Conservation (phyloP, 768 basidiomycete species). For the Tulasnella sp. region DNA sequence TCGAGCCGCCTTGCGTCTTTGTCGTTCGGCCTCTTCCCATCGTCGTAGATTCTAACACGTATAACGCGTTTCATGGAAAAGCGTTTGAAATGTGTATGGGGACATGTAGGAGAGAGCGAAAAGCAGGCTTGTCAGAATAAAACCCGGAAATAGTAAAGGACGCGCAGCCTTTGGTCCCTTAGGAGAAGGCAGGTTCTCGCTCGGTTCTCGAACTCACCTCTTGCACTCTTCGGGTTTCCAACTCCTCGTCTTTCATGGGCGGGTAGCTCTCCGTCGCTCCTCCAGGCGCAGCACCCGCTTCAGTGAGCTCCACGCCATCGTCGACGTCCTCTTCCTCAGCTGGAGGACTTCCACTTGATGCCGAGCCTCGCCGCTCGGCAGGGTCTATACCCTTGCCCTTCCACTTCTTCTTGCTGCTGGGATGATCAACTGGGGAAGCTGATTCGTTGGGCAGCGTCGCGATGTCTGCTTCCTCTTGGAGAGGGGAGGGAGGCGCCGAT, state of each 20-base stretch:
- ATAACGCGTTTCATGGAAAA: neutral
- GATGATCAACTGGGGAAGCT: neutral
- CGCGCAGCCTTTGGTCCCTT: neutral
- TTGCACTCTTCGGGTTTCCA: constrained; percentile 64
- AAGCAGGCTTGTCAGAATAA: neutral
- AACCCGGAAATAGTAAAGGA: neutral
- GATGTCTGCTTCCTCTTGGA: constrained; percentile 21
- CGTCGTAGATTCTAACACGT: constrained; percentile 58
- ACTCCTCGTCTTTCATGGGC: constrained; percentile 60
- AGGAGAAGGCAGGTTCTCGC: neutral
- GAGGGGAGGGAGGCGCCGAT: constrained; percentile 26
- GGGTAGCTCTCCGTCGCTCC: constrained; percentile 51
- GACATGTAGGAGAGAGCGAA: neutral
- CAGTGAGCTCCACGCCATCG: constrained; percentile 37
- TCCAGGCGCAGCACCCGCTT: constrained; percentile 36
- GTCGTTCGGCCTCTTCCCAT: constrained; percentile 76
- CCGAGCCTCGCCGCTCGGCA: constrained; percentile 4
- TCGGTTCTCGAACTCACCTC: constrained; percentile 52
- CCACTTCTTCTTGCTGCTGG: constrained; percentile 29
- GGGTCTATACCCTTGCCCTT: constrained; percentile 35
- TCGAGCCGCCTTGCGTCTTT: constrained; percentile 67
- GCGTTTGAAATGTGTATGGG: neutral
- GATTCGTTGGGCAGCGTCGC: constrained; percentile 10
- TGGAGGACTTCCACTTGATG: neutral
- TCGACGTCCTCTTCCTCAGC: constrained; percentile 34